Evolutionary conservation across 305 asterid genomes (phyloP).

Genomic region (Fraxinus sp.): DNA sequence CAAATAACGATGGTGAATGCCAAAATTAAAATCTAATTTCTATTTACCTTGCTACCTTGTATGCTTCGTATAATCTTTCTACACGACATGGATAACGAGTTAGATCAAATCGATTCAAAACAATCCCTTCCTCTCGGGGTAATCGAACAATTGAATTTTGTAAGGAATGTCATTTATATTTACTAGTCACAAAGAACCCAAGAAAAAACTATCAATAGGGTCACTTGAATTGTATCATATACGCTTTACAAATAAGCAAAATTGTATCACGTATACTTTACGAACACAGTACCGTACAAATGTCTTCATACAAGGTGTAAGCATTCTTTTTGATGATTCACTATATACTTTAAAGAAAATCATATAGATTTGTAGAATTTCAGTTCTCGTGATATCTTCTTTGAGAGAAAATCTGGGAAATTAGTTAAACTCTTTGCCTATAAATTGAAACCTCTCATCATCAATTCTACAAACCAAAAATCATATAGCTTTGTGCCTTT

Average conservation of each 20-base stretch:
- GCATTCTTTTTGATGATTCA: slow-evolving; percentile 51
- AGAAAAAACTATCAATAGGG: neutral
- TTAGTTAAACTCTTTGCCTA: too few species aligned
- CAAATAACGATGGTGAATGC: neutral
- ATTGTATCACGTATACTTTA: slow-evolving; percentile 25
- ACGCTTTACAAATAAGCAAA: slow-evolving; percentile 19
- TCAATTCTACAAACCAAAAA: too few species aligned
- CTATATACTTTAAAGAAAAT: slow-evolving; percentile 60
- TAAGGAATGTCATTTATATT: neutral
- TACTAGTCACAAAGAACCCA: neutral
- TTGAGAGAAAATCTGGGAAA: too few species aligned
- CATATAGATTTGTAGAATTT: too few species aligned
- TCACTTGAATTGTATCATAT: slow-evolving; percentile 52
- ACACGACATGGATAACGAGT: neutral
- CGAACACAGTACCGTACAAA: slow-evolving; percentile 47
- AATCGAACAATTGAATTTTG: neutral
- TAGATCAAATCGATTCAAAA: slow-evolving; percentile 9
- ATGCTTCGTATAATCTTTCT: neutral
- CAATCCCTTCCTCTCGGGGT: neutral
- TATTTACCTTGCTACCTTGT: slow-evolving; percentile 5
- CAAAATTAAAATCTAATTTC: neutral
- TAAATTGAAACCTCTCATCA: too few species aligned
- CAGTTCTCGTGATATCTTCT: too few species aligned
- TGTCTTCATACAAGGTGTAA: slow-evolving; percentile 34
- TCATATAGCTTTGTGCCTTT: too few species aligned